A percentile compares a stretch with the other conserved stretches of the same genome.
Conservation (phyloP, 2,329 filamentous ascomycete genomes). For the Verticillium dahliae region DNA sequence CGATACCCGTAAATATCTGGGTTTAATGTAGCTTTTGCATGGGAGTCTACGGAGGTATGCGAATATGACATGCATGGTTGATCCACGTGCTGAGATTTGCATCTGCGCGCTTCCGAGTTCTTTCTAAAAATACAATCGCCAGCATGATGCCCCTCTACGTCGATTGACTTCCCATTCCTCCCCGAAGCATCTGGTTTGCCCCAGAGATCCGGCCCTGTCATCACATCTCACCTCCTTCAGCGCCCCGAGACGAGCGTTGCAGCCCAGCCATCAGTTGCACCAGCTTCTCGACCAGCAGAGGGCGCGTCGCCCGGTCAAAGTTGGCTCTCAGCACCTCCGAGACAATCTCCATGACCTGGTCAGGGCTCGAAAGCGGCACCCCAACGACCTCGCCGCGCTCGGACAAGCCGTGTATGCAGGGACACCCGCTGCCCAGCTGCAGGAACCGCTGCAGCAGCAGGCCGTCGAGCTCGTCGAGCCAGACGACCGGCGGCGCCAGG, state of each 20-base stretch:
- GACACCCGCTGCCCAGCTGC: not conserved
- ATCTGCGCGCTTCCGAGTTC: no score
- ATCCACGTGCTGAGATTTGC: no score
- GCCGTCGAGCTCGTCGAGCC: not conserved
- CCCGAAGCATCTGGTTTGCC: no score
- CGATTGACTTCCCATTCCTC: no score
- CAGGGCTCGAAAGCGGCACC: not conserved
- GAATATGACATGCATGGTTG: no score
- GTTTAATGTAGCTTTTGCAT: not conserved
- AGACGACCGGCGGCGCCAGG: not conserved
- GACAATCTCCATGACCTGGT: not conserved
- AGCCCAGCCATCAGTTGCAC: conserved; percentile 8
- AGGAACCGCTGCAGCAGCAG: not conserved
- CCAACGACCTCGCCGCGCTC: not conserved
- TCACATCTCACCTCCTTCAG: not conserved
- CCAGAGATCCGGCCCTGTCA: not conserved
- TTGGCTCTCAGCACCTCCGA: conserved; percentile 2
- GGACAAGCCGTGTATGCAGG: not conserved
- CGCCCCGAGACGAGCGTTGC: conserved; percentile 1
- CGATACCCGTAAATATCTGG: not conserved
- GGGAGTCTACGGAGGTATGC: no score
- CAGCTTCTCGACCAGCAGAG: conserved; percentile 7
- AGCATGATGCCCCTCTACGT: no score
- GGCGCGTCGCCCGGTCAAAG: conserved; percentile 1
- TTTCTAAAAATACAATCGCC: no score